These are phyloP conservation scores for Eucalyptus sp. DNA, from an alignment of 345 rosid genomes.

Conservation along the genomic window DNA sequence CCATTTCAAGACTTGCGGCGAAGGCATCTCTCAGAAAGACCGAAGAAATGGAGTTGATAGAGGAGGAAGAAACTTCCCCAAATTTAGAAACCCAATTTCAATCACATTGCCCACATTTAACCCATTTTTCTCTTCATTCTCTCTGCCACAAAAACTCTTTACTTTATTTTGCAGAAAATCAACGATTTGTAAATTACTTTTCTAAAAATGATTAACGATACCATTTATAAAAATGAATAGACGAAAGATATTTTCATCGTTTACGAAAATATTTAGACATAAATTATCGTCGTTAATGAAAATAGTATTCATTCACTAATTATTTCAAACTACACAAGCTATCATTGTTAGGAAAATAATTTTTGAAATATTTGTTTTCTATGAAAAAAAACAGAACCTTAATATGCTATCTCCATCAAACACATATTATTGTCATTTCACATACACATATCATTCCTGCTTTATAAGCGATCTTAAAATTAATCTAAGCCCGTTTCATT, in stretches of 20 bases:
- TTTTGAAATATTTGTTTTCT: neutral
- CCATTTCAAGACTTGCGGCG: neutral
- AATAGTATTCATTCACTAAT: neutral
- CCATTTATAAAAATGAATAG: neutral
- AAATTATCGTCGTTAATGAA: neutral
- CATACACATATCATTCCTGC: neutral
- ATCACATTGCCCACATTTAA: neutral
- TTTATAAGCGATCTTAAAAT: neutral
- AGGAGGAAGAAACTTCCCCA: neutral
- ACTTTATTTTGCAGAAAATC: neutral
- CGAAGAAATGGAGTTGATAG: neutral
- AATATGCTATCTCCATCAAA: neutral
- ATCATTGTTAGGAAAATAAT: neutral
- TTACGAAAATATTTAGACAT: neutral
- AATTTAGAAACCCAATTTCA: neutral
- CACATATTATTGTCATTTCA: neutral
- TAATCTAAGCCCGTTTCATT: neutral
- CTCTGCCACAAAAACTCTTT: neutral
- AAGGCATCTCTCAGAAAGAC: neutral
- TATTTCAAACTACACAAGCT: neutral
- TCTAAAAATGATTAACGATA: neutral
- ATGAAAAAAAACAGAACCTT: fast-evolving
- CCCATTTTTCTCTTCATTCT: neutral
- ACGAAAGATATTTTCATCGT: neutral
- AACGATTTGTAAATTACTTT: neutral